Evolutionary conservation across 2,329 filamentous ascomycete genomes (phyloP), one percentile per base, ranked within the genome.

Genomic region (Magnaporthiopsis incrustans): DNA sequence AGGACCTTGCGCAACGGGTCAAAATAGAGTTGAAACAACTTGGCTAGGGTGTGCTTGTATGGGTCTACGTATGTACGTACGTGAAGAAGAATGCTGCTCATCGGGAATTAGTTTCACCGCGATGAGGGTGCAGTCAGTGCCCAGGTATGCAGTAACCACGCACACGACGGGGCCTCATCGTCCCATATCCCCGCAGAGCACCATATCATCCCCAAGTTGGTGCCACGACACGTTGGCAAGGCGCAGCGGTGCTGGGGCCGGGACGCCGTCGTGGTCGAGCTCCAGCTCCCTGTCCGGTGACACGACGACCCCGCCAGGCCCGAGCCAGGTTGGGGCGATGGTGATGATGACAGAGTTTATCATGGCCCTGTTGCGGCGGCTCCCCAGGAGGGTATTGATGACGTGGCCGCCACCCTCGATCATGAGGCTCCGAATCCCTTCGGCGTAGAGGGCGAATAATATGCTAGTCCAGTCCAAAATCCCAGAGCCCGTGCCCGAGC

Each of bases 301-400:
- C 3, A 97, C 91, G 14, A 87, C 81, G 12, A 97, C 90, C 10
- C 92, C 92, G 2, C 90, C 91, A 66, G 84, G 81, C 7, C 1
- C 94, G n/a, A 98, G 81, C 85, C 92, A 98, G 0, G 87, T 91
- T 11, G 94, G 94, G 3, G 94, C 92, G 71, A 97, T 87, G 0
- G 94, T 97, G 65, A 97, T 82, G 70, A 98, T 89, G 61, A 97
- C 87, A 2, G 89, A 89, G 71, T 91, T 84, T 57, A 81, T 80
- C 11, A 92, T 77, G n/a, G 73, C 70, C 22, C 85, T 79, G 70
- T 87, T 85, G 33, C 78, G 77, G 2, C 84, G 80, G 56, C 83
- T 79, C 2, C 44, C 38, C n/a, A 98, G 80, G 25, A 98, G 77
- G 53, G 89, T 85, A 72, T 95, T 96, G 72, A 98, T 91, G 44